Base-by-base conservation (phyloP, 2,329 filamentous ascomycete genomes). In the Xylariaceae sp. region DNA sequence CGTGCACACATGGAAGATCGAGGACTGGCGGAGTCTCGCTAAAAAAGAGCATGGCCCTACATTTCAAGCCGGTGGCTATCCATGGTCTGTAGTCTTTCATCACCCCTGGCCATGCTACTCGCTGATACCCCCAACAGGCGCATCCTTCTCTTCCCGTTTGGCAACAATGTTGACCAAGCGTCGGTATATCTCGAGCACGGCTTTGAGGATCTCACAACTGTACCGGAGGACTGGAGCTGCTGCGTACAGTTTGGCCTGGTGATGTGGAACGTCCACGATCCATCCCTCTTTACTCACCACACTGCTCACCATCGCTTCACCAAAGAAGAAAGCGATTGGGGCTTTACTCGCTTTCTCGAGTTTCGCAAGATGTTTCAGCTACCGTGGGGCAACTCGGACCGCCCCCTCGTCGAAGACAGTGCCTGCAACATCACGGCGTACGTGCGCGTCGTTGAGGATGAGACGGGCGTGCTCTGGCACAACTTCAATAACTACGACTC, bases 171-270 rank as follows among this genome's bases (percentile, higher is more conserved):
- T 58, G 93, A 97, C 66, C 89, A 90, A 70, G 91, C 89, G 51
- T 97, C 94, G 4, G 90, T 99, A 73, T 99, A 97, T 74, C 84
- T 99, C 18, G 94, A 99, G 74, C 94, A 97, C 73, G 94, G 91
- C 50, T 96, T 90, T 75, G 88, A 90, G 35, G 84, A 85, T 23
- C 80, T 88, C 17, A 78, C 76, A 64, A 84, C 85, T 61, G 82
- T 93, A 9, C 91, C 93, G 10, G 90, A 96, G 50, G 89, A 96
- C 72, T 99, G 93, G 91, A 94, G 92, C 74, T 93, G 91, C 68
- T 99, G 94, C 72, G 91, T 96, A 50, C 94, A 97, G 72, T 99
- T 99, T 74, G 88, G 90, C 60, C 80, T 99, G 53, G 93, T 97
- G 3, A 80, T 99, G 57, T 97, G 90, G 88, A 99, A 97, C 74